A percentile compares a stretch with the other conserved stretches of the same genome.
These are phyloP conservation scores for Komagataella populi DNA, from an alignment of 805 yeast genomes.

Conservation along the genomic window DNA sequence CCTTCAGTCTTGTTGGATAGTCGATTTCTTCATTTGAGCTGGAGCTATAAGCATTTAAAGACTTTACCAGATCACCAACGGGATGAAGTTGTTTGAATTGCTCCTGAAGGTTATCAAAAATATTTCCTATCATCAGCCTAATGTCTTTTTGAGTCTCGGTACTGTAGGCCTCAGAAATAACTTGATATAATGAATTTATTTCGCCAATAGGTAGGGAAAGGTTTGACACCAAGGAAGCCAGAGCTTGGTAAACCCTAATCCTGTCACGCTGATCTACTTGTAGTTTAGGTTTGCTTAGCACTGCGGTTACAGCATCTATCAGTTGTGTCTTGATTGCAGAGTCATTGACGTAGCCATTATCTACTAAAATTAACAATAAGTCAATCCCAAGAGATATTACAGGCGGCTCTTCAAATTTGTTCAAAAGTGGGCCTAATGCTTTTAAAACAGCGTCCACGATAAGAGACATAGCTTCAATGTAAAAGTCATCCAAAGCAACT, in stretches of 20 bases:
- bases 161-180: slow-evolving; percentile 7
- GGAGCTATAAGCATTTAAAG: slow-evolving; percentile 55
- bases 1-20: slow-evolving; percentile 58
- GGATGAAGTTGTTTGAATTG: slow-evolving; percentile 25
- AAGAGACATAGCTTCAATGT: slow-evolving; percentile 33
- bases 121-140: slow-evolving; percentile 44
- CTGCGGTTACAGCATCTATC: slow-evolving; percentile 40
- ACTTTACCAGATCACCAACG: slow-evolving; percentile 41
- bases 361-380: slow-evolving; percentile 36
- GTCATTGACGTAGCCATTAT: slow-evolving; percentile 44
- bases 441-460: slow-evolving; percentile 44
- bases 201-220: slow-evolving; percentile 40
- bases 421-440: slow-evolving; percentile 36
- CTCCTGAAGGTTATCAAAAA: slow-evolving; percentile 34
- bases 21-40: slow-evolving; percentile 62
- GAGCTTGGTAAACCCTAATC: slow-evolving; percentile 39
- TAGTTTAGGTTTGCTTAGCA: slow-evolving; percentile 43
- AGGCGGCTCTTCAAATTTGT: slow-evolving; percentile 24
- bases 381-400: slow-evolving; percentile 39
- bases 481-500: slow-evolving; percentile 24
- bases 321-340: slow-evolving; percentile 37
- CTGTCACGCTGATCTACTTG: slow-evolving; percentile 40
- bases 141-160: slow-evolving; percentile 37
- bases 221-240: slow-evolving; percentile 39
- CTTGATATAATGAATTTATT: slow-evolving; percentile 19